Base-by-base conservation (phyloP, 2,329 filamentous ascomycete genomes). In the Alternaria incomplexa region DNA sequence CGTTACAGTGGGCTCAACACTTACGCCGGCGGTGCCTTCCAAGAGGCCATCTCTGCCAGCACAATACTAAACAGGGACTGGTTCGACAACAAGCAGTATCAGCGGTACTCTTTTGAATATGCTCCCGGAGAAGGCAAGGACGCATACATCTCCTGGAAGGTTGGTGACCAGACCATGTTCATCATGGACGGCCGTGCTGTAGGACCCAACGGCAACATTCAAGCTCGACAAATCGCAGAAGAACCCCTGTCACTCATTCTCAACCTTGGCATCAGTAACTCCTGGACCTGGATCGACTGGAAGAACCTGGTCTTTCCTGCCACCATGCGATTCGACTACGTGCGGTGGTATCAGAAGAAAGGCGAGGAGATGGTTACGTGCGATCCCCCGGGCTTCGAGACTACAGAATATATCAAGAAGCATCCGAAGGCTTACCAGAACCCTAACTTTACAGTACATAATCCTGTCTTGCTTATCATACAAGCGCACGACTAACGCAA, bases 61-160 rank as follows among this genome's bases (percentile, higher is more conserved):
- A 85, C 85, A 1, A 82, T 83, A 53, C 77, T 88, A 11, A 87
- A 87, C 72, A 85, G 84, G 62, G 68, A 82, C 10, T 88, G 86
- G 86, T 88, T 84, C 59, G 84, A 87, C 61, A 83, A 84, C 5
- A 80, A 82, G 13, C 74, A 79, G 20, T 88, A 87, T 68, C 86
- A 88, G 68, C 85, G 83, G 53, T 88, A 85, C 71, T 83, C 84
- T 2, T 87, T 85, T 58, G 86, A 88, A 64, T 87, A 88, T 63
- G 78, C 75, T 1, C 85, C 85, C 2, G 85, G 86, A 5, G 78
- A 79, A 17, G 78, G 77, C 32, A 73, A 82, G 63, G 79, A 83
- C 13, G 78, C 80, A 1, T 79, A 81, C 61, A 83, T 88, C 56
- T 79, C 81, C 8, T 88, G 86, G 85, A 84, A 83, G 63, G 82